Base-by-base conservation (phyloP, 2,329 filamentous ascomycete genomes). In the Stachybotrys echinatus region DNA sequence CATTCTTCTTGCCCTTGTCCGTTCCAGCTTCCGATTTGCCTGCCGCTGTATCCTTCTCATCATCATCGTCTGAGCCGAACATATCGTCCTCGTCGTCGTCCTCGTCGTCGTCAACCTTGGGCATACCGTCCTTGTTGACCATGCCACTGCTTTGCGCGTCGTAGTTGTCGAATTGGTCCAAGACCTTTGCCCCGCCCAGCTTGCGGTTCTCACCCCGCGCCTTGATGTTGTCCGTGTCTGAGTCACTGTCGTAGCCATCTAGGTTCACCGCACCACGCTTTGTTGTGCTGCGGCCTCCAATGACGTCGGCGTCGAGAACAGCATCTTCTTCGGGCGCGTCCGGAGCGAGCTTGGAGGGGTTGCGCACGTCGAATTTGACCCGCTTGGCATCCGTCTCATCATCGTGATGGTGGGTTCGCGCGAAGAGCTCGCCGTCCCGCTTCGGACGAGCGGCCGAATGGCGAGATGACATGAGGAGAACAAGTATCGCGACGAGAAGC, bases 191-290 rank as follows among this genome's bases (percentile, higher is more conserved):
- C n/a, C 77, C 67, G 50, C 73, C 73, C 51, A 64, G 74, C 48
- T 70, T 73, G 55, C 77, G 80, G 50, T 79, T 78, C 51, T 85
- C 83, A 6, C 88, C 87, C 47, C 88, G 81, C 27, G 80, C 80
- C 58, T 94, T 82, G 66, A 96, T 95, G 42, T 88, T 91, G 64
- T 97, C 94, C 56, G 95, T 92, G 48, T 87, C 84, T 3, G 92
- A 95, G 69, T 99, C 94, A 10, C 88, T 94, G 59, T 97, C 92
- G 71, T 97, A 99, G 47, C 94, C 94, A 63, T 97, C 94, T 39
- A 99, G 84, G 62, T 97, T 96, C 49, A 99, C 89, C 0, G 92
- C 94, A 58, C 92, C 92, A 54, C 94, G 89, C 67, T 96, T 96
- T 1, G 90, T 89, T 10, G 84, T 83, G 2, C 82, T 82, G 18